phyloP scores from a whole-genome alignment of 345 rosid species.

The Salix arbutifolia region DNA sequence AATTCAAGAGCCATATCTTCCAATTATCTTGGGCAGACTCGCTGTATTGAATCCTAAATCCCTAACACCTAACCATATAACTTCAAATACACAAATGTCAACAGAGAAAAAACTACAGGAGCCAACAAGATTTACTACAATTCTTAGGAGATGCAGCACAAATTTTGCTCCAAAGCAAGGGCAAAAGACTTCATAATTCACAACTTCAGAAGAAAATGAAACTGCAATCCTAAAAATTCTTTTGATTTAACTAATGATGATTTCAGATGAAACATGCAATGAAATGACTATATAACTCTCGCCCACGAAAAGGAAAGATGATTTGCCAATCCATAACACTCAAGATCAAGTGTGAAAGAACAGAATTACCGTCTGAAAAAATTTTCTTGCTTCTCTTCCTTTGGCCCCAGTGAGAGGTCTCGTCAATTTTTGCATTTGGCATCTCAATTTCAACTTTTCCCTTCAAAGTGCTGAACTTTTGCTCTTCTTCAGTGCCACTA shows the following conservation, averaged over 20 bases:
- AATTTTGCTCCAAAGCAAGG: neutral
- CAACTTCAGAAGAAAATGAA: neutral
- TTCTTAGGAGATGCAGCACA: neutral
- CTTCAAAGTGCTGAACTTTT: conserved; percentile 25
- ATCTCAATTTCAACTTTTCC: conserved; percentile 36
- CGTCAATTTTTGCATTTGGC: conserved; percentile 41
- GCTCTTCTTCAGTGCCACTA: conserved; percentile 20
- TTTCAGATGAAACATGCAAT: neutral
- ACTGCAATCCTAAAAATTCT: neutral
- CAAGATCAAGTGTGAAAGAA: neutral
- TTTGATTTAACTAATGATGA: neutral
- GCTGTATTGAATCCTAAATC: neutral
- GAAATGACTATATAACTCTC: neutral
- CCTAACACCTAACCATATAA: neutral
- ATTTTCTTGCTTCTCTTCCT: conserved; percentile 36
- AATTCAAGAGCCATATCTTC: neutral
- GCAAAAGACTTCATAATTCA: neutral
- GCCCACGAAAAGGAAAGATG: neutral
- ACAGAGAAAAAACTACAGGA: neutral
- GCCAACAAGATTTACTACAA: neutral
- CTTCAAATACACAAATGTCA: neutral
- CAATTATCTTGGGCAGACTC: neutral
- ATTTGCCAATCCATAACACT: neutral
- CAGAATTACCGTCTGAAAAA: conserved; percentile 18
- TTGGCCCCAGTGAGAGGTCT: conserved; percentile 35